Conservation (phyloP, 352 stramenopile genomes). For the Saprolegnia diclina region DNA sequence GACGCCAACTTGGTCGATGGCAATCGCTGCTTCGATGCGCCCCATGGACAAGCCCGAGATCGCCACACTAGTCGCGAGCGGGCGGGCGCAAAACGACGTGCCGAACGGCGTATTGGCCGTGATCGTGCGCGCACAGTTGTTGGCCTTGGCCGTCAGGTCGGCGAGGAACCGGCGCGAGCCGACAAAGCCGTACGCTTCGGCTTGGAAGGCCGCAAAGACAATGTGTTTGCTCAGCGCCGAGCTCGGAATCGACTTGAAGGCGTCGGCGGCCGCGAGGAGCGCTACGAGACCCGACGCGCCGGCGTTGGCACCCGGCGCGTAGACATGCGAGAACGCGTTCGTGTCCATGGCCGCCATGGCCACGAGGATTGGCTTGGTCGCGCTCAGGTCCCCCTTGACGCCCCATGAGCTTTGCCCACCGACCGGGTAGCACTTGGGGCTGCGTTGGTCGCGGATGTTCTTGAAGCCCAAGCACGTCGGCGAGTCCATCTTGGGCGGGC, state of each 20-base stretch:
- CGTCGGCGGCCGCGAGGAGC: constrained; percentile 61
- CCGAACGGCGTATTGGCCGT: constrained; percentile 46
- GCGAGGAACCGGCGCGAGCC: constrained; percentile 70
- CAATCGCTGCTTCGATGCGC: constrained; percentile 64
- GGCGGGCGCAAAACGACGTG: constrained; percentile 56
- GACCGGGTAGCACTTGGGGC: constrained; percentile 70
- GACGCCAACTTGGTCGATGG: constrained; percentile 69
- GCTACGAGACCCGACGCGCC: constrained; percentile 66
- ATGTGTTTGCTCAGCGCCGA: constrained; percentile 61
- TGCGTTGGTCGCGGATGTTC: constrained; percentile 62
- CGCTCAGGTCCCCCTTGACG: constrained; percentile 45
- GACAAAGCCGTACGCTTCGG: constrained; percentile 76
- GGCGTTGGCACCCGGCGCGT: constrained; percentile 66
- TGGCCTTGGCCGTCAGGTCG: constrained; percentile 48
- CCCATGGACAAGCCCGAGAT: constrained; percentile 51
- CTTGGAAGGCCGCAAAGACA: constrained; percentile 78
- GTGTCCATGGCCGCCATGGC: constrained; percentile 80
- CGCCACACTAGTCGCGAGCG: constrained; percentile 55
- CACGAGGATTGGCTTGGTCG: constrained; percentile 48
- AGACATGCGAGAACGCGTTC: constrained; percentile 57
- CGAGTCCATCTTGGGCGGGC: constrained; percentile 64
- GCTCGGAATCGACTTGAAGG: constrained; percentile 59
- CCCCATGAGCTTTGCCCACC: constrained; percentile 70
- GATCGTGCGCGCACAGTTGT: constrained; percentile 44
- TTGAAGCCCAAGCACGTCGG: constrained; percentile 62